Base-by-base conservation (phyloP, 129 eudicot genomes). In the Escallonia herrerae region DNA sequence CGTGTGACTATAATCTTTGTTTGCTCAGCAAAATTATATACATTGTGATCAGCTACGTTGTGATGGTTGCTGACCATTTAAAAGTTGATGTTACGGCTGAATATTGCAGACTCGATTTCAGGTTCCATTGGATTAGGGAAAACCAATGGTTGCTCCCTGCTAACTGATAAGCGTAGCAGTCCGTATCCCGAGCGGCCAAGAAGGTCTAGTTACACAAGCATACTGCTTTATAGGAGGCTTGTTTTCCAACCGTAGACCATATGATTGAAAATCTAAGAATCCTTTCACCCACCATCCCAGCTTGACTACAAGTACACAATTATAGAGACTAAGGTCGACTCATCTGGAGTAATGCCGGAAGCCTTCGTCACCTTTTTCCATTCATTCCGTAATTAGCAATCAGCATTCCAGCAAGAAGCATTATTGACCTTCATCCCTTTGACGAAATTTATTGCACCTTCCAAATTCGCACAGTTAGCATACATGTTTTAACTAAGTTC, bases 371-470 rank as follows among this genome's bases (percentile, higher is more conserved):
- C 86, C 86, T 46, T 64, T 22, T 60, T 9, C 94, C 94, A 48
- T 70, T 80, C 62, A 74, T 72, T 1, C 89, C 84, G 64, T 67
- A 73, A 43, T 80, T 81, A 7, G 86, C 54, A 14, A 86, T 82
- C 62, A 82, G 94, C 74, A 72, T 82, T 86, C 89, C 89, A 82
- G 14, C 86, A 79, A 38, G 72, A 76, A 46, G 74, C 75, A 69
- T 86, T 81, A 63, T 79, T 82, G 3, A 56, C 67, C 57, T 42
- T 67, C 66, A 76, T 48, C 13, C 62, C 62, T 48, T 64, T 62
- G 22, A 76, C 82, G 70, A 58, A 74, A 62, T 39, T n/a, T n/a
- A n/a, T 65, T 5, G 81, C 80, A 5, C 63, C n/a, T 7, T 46
- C 82, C 42, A 80, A 70, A 58, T 70, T 66, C 53, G 77, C 83